Percentiles rank a stretch among this genome's conserved stretches.
Evolutionary conservation across 345 rosid species (phyloP).

Genomic region (Camelina sativa): DNA sequence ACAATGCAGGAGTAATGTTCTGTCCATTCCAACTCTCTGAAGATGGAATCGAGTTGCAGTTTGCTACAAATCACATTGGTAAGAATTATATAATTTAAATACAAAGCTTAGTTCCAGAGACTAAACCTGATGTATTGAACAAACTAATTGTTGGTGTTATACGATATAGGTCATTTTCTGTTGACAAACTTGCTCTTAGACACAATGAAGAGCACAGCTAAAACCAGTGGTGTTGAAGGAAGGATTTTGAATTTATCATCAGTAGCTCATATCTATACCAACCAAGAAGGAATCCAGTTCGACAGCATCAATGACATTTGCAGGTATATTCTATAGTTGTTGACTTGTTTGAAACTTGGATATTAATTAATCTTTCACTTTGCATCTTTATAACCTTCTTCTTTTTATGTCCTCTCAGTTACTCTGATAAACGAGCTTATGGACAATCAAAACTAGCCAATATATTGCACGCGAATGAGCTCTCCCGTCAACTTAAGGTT

Average conservation of each 20-base stretch:
- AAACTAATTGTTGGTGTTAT: background rate
- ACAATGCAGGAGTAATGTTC: constrained; percentile 92
- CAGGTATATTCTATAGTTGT: constrained; percentile 17
- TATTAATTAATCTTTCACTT: background rate
- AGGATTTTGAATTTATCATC: constrained; percentile 89
- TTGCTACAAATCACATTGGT: constrained; percentile 90
- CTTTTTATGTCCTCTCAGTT: constrained; percentile 47
- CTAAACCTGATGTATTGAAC: background rate
- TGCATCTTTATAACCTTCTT: background rate
- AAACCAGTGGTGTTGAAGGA: constrained; percentile 67
- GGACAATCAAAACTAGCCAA: constrained; percentile 96
- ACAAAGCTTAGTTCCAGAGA: background rate
- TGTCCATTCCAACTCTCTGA: constrained; percentile 81
- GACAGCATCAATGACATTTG: constrained; percentile 58
- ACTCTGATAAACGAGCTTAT: constrained; percentile 83
- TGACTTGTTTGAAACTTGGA: background rate
- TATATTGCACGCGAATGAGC: constrained; percentile 84
- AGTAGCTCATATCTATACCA: constrained; percentile 74
- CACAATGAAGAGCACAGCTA: constrained; percentile 78
- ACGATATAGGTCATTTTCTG: constrained; percentile 75
- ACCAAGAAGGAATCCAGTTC: constrained; percentile 66
- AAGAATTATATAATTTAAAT: background rate
- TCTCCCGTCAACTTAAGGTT: constrained; percentile 85
- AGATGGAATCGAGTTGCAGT: constrained; percentile 78
- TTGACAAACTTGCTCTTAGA: constrained; percentile 83